These are phyloP conservation scores for Datura wrightii DNA, from an alignment of 257 asterid species.

Conservation along the genomic window DNA sequence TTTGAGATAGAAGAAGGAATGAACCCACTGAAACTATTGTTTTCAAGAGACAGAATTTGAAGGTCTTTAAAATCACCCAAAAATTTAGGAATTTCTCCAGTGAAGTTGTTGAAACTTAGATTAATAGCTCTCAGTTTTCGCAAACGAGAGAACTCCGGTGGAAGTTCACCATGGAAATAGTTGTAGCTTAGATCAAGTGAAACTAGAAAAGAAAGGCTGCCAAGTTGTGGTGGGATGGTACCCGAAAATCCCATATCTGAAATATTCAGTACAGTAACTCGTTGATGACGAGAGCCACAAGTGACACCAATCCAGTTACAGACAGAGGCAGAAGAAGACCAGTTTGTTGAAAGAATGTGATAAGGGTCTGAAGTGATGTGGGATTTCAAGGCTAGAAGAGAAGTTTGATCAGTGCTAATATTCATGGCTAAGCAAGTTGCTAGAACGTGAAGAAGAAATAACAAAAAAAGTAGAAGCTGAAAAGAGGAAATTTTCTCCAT, in stretches of 20 bases:
- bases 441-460: not conserved
- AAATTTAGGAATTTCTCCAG: not conserved
- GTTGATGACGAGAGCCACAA: conserved; percentile 42
- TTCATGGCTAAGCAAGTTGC: conserved; percentile 22
- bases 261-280: conserved; percentile 39
- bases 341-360: conserved; percentile 35
- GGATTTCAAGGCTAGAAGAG: conserved; percentile 41
- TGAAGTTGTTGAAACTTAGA: conserved; percentile 32
- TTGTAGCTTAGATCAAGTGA: conserved; percentile 42
- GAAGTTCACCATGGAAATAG: conserved; percentile 40
- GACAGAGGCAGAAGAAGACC: conserved; percentile 35
- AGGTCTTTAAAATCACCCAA: not conserved
- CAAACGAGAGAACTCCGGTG: conserved; percentile 35
- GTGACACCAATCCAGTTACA: conserved; percentile 48
- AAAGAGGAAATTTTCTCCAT: not conserved
- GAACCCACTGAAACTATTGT: conserved; percentile 31
- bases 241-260: conserved; percentile 42
- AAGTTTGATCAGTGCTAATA: conserved; percentile 43
- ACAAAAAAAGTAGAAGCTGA: not conserved
- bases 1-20: conserved; percentile 21
- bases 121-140: conserved; percentile 15
- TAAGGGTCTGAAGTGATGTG: conserved; percentile 25
- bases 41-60: not conserved
- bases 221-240: conserved; percentile 43
- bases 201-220: conserved; percentile 47